These are phyloP conservation scores for Serendipita sp. DNA, from an alignment of 768 basidiomycete genomes.

Conservation along the genomic window DNA sequence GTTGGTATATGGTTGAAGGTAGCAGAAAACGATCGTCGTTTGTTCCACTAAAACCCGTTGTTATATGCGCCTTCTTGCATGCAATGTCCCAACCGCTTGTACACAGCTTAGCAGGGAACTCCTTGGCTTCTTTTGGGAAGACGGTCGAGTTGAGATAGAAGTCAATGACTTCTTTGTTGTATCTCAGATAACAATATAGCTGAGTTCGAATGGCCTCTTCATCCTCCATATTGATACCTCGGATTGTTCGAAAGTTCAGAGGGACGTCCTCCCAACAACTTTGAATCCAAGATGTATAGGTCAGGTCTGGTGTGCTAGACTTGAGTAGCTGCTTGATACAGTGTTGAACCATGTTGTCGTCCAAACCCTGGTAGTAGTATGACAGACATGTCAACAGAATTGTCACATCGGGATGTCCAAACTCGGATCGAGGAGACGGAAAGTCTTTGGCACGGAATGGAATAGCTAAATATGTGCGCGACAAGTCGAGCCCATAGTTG, in stretches of 20 bases:
- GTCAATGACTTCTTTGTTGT: slow-evolving; percentile 27
- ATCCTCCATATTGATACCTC: slow-evolving; percentile 31
- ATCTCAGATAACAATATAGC: slow-evolving; percentile 23
- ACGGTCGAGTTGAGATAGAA: slow-evolving; percentile 34
- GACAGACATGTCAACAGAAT: slow-evolving; percentile 31
- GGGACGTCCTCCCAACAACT: slow-evolving; percentile 16
- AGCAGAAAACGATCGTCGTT: slow-evolving; percentile 29
- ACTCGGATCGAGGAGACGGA: slow-evolving; percentile 31
- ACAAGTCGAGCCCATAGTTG: slow-evolving; percentile 32
- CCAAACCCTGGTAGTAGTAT: slow-evolving; percentile 35
- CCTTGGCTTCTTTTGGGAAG: slow-evolving; percentile 34
- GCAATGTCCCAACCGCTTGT: slow-evolving; percentile 41
- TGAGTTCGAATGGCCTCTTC: slow-evolving; percentile 16
- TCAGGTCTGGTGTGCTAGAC: slow-evolving; percentile 25
- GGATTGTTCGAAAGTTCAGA: slow-evolving; percentile 18
- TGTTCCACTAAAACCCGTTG: slow-evolving; percentile 41
- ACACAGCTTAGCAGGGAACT: slow-evolving; percentile 31
- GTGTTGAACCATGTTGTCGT: slow-evolving; percentile 21
- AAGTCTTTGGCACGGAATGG: slow-evolving; percentile 38
- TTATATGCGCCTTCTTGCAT: slow-evolving; percentile 21
- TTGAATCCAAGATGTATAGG: slow-evolving; percentile 28
- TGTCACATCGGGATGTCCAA: slow-evolving; percentile 37
- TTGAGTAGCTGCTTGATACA: slow-evolving; percentile 26
- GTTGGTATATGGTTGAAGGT: slow-evolving; percentile 23
- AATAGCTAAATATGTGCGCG: slow-evolving; percentile 31